Percentiles rank a stretch among this genome's conserved stretches.
phyloP scores from a whole-genome alignment of 2,329 filamentous ascomycete species.

The Ceratocystis albifundus region DNA sequence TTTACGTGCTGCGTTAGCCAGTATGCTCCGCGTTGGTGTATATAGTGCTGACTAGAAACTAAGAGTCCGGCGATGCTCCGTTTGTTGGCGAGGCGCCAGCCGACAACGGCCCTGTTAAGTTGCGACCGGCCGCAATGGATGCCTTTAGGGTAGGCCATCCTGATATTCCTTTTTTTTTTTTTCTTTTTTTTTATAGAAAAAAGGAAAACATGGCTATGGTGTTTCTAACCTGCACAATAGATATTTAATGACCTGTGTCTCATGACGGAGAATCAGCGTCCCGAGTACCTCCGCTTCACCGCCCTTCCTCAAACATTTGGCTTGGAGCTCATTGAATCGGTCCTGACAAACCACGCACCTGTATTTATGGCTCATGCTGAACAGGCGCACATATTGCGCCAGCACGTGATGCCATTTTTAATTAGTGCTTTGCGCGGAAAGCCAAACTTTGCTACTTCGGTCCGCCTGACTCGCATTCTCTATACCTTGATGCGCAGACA shows the following conservation, averaged over 20 bases:
- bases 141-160: constrained; percentile 54
- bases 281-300: constrained; percentile 70
- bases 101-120: constrained; percentile 51
- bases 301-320: constrained; percentile 71
- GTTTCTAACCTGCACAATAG: constrained; percentile 30
- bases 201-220: not conserved
- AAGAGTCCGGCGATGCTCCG: constrained; percentile 41
- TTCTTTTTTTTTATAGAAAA: no score
- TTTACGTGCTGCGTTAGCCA: not conserved
- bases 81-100: constrained; percentile 56
- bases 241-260: constrained; percentile 85
- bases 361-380: constrained; percentile 71
- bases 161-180: not conserved
- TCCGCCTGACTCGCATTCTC: constrained; percentile 71
- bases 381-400: constrained; percentile 65
- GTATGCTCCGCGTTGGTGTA: not conserved
- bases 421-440: constrained; percentile 67
- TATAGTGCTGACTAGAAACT: not conserved
- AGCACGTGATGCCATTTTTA: constrained; percentile 70
- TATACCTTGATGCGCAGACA: constrained; percentile 72
- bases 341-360: constrained; percentile 71
- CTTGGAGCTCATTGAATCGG: constrained; percentile 82
- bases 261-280: constrained; percentile 70
- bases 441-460: constrained; percentile 67
- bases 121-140: constrained; percentile 70